Evolutionary conservation across 139 green algal genomes (phyloP), one percentile per base, ranked within the genome.

Genomic region (Chlorella vulgaris): DNA sequence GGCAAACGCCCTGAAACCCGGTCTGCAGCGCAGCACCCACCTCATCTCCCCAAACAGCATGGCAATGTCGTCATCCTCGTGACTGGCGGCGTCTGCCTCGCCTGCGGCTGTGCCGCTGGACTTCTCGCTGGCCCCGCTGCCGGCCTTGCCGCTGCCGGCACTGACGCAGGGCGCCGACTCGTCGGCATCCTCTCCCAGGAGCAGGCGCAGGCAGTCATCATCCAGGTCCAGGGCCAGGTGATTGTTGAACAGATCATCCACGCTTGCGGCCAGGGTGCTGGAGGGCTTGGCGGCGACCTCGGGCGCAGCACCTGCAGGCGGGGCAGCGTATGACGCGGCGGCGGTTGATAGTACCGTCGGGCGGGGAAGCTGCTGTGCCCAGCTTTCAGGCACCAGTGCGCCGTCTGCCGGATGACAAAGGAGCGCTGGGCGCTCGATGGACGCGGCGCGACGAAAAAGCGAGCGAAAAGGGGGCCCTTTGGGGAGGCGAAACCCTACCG

Each of bases 201-300:
- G 69, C 40, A 66, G 69, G 42, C 69, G 70, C 58, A 85, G 62
- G 62, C 76, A 82, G 76, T 82, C 76, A 21, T 82, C 76, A 31
- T 82, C 76, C 42, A 82, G 62, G 42, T 82, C 76, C 19, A 75
- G 38, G 8, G 67, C 13, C 29, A 82, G 62, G 29, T 71, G 62
- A 18, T 7, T 36, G 3, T 42, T 29, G 36, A 74, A 65, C 29
- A 66, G 42, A 42, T 82, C 76, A 8, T 73, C 75, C 38, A 22
- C 55, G 24, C 10, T 33, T 8, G 67, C n/a, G 61, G 55, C 29
- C 36, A 58, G 28, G 21, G 38, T 10, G 28, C 33, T 21, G 31
- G 28, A 1, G 18, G 2, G 31, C 50, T 36, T 61, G 70, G 21
- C 0, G 33, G 70, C 26, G 70, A 10, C 21, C 2, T 19, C 31